Evolutionary conservation across 768 basidiomycete species (phyloP).

Genomic region (Auriscalpium orientale): DNA sequence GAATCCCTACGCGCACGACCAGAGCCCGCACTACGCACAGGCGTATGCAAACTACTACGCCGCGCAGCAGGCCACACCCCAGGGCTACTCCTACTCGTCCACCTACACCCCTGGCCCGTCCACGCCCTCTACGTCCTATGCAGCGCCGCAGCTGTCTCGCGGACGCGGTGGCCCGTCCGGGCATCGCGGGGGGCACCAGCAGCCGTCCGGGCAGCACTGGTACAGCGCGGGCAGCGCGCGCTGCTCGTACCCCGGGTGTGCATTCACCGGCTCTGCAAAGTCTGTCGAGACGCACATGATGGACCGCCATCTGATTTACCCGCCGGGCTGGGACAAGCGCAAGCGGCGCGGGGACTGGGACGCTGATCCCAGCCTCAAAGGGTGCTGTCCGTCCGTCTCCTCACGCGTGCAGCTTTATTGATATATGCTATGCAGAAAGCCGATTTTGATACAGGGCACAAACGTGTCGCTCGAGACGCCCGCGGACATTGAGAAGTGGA

Average conservation of each 20-base stretch:
- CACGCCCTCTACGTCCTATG: background rate
- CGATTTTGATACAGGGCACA: conserved; percentile 73
- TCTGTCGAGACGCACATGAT: conserved; percentile 76
- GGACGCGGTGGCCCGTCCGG: background rate
- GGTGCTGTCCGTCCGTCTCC: conserved; percentile 35
- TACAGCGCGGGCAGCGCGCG: conserved; percentile 53
- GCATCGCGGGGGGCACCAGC: background rate
- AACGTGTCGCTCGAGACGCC: conserved; percentile 69
- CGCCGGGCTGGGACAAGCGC: conserved; percentile 58
- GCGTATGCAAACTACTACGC: conserved; percentile 18
- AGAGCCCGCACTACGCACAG: conserved; percentile 28
- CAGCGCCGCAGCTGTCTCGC: conserved; percentile 2
- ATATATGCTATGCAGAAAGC: conserved; percentile 40
- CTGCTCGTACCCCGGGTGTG: conserved; percentile 59
- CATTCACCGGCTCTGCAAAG: conserved; percentile 62
- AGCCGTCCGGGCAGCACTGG: conserved; percentile 30
- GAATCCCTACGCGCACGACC: conserved; percentile 22
- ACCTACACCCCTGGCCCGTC: conserved; percentile 18
- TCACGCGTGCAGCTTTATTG: background rate
- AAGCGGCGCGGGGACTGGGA: conserved; percentile 63
- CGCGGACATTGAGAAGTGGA: conserved; percentile 78
- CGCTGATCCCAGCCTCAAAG: conserved; percentile 74
- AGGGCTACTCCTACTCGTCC: conserved; percentile 28
- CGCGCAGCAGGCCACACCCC: conserved; percentile 18
- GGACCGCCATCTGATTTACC: conserved; percentile 84